phyloP scores from a whole-genome alignment of 208 protist genomes.

The Crithidia mellificae region DNA sequence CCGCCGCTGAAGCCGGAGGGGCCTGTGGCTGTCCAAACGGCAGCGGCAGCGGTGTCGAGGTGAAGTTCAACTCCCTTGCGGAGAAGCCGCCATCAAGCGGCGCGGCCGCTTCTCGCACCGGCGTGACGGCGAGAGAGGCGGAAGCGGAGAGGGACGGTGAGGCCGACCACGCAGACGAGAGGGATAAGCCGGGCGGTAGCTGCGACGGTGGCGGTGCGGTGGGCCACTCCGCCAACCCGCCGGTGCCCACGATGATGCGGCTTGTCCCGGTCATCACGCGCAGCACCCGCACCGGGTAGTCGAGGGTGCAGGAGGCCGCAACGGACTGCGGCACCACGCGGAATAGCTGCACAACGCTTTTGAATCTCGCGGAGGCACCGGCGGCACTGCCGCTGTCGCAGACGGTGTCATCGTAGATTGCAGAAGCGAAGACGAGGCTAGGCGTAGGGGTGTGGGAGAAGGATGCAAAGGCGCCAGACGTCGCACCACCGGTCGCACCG shows the following conservation, averaged over 20 bases:
- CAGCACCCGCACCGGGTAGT: slow-evolving; percentile 25
- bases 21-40: no score
- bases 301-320: slow-evolving; percentile 30
- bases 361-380: neutral
- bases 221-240: slow-evolving; percentile 14
- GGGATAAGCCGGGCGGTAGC: no score
- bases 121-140: neutral
- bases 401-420: neutral
- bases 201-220: neutral
- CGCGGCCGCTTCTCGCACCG: neutral
- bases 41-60: no score
- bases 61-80: no score
- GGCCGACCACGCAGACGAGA: no score
- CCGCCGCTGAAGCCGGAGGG: no score
- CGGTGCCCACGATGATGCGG: slow-evolving; percentile 26
- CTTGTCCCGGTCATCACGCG: slow-evolving; percentile 18
- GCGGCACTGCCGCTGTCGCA: neutral
- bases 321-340: slow-evolving; percentile 23
- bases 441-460: slow-evolving; percentile 18
- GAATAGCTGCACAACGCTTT: slow-evolving; percentile 19
- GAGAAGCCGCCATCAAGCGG: no score
- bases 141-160: neutral
- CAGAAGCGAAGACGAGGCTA: slow-evolving; percentile 27
- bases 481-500: no score
- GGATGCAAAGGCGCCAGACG: neutral